Evolutionary conservation across 768 basidiomycete genomes (phyloP), one percentile per base, ranked within the genome.

Genomic region (Melanogaster broomeanus): DNA sequence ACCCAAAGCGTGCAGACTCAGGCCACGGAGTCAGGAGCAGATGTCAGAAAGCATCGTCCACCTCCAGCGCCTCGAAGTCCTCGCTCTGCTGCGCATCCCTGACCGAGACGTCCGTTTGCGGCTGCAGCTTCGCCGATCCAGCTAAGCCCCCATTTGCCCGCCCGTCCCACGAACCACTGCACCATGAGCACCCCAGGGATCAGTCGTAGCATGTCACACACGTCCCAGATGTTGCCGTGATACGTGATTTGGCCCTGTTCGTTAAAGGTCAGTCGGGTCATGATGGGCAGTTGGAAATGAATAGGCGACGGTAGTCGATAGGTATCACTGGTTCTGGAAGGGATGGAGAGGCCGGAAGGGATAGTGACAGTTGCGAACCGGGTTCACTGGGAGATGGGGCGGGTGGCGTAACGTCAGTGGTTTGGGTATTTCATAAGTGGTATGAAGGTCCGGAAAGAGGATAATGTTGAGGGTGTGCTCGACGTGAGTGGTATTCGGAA

Each of bases 191-290:
- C 77, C 4, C 88, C 88, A 4, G 89, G 89, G 9, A 90, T 64
- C 35, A 90, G 78, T 33, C 84, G 83, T 61, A 90, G 74, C 51
- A 92, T 72, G 63, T 93, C 90, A 64, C 85, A 82, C 38, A 89
- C 74, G 58, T 92, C 88, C 88, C 87, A 91, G 34, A 88, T 76
- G 61, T 92, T 90, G 25, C 88, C 79, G 64, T 93, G 90, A 59
- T 84, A 80, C 4, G 87, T 85, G 55, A 93, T 84, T 52, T 78
- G 80, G n/a, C 87, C 88, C 61, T 85, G 84, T 59, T 91, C 90
- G 68, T 91, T 91, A 69, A 93, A 90, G 28, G 80, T 78, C 31
- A 92, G 77, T 25, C 84, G 80, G n/a, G n/a, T n/a, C n/a, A n/a
- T n/a, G n/a, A n/a, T n/a, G n/a, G n/a, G 87, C 4, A 93, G 77